Evolutionary conservation across 129 eudicot genomes (phyloP).

Genomic region (Tagetes erecta): DNA sequence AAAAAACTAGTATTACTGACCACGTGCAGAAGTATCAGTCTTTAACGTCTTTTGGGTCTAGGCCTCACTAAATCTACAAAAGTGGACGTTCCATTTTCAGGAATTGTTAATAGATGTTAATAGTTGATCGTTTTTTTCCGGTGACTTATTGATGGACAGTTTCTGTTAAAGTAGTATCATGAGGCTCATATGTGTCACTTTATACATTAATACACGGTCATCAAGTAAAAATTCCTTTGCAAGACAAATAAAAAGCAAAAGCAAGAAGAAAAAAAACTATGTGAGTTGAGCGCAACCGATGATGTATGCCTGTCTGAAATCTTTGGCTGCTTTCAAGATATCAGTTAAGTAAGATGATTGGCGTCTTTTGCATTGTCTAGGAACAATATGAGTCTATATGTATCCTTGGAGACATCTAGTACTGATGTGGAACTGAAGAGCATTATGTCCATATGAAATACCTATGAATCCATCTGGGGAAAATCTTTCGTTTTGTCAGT

Average conservation of each 20-base stretch:
- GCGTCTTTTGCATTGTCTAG: neutral
- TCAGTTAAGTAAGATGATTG: neutral
- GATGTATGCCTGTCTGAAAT: too few species aligned
- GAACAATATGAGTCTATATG: neutral
- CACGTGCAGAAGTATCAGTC: too few species aligned
- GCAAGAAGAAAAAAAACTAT: neutral
- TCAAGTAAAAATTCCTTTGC: neutral
- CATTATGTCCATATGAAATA: neutral
- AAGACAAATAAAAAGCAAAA: conserved; percentile 10
- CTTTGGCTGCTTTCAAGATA: neutral
- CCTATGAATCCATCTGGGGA: neutral
- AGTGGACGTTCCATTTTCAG: too few species aligned
- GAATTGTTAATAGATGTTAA: too few species aligned
- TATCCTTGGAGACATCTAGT: neutral
- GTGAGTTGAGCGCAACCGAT: conserved; percentile 43
- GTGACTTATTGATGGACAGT: too few species aligned
- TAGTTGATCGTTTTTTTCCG: too few species aligned
- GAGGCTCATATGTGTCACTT: too few species aligned
- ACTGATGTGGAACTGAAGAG: neutral
- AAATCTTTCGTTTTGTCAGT: neutral
- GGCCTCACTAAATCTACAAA: too few species aligned
- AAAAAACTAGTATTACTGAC: too few species aligned
- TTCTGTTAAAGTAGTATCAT: too few species aligned
- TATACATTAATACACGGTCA: neutral
- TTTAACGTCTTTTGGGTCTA: too few species aligned